phyloP scores from a whole-genome alignment of 345 rosid species.

The Angophora floribunda region DNA sequence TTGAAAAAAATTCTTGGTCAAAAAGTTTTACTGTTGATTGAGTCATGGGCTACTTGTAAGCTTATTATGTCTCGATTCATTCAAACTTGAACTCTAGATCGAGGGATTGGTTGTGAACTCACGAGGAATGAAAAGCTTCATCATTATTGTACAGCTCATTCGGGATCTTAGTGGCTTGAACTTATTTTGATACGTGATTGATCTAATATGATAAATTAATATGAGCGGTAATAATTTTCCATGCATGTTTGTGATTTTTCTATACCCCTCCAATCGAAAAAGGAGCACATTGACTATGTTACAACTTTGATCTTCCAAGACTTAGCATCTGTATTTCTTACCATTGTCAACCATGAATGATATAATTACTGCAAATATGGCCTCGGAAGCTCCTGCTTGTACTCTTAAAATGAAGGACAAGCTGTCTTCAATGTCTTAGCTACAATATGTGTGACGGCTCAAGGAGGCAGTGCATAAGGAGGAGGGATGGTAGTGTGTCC shows the following conservation, averaged over 20 bases:
- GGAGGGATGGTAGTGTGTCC: too few species aligned
- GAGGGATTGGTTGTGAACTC: not conserved
- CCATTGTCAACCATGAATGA: not conserved
- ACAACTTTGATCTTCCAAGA: not conserved
- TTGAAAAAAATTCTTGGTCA: too few species aligned
- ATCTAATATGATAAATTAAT: not conserved
- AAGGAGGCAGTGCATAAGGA: too few species aligned
- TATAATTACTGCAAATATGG: not conserved
- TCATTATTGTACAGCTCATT: not conserved
- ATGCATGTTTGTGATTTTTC: not conserved
- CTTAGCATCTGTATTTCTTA: not conserved
- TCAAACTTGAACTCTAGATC: not conserved
- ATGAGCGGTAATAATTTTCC: not conserved
- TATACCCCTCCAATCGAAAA: not conserved
- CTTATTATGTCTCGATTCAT: not conserved
- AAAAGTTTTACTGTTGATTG: not conserved
- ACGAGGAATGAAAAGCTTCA: not conserved
- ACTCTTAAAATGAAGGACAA: not conserved
- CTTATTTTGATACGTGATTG: not conserved
- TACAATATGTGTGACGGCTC: not conserved
- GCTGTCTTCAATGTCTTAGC: not conserved
- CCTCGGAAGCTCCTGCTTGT: not conserved
- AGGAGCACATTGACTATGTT: not conserved
- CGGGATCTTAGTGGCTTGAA: accelerated
- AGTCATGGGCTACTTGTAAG: not conserved